Conservation (phyloP, 345 rosid species). For the Aquilaria sinensis region DNA sequence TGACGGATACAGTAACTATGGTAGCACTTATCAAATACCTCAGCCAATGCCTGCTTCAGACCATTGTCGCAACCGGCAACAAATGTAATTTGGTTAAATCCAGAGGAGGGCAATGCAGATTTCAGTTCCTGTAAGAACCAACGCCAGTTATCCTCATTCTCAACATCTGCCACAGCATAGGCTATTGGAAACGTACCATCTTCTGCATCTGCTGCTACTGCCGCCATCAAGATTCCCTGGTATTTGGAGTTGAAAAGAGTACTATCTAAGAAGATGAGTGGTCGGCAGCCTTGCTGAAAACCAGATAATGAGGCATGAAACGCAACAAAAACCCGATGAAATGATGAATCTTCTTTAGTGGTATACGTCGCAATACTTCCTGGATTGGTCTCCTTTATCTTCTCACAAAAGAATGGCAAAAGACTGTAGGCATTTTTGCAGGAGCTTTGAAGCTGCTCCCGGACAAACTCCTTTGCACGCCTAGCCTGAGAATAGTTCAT, state of each 20-base stretch:
- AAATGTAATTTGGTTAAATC: conserved; percentile 48
- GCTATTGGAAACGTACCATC: conserved; percentile 83
- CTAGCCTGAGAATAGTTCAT: conserved; percentile 91
- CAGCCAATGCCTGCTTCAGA: conserved; percentile 55
- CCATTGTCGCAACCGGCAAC: conserved; percentile 79
- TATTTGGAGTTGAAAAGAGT: conserved; percentile 68
- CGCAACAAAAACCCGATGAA: conserved; percentile 80
- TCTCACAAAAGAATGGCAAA: conserved; percentile 77
- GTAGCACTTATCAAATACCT: conserved; percentile 61
- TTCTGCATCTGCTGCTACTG: conserved; percentile 70
- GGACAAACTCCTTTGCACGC: conserved; percentile 89
- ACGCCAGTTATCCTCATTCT: conserved; percentile 80
- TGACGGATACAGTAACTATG: conserved; percentile 77
- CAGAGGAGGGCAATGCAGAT: conserved; percentile 41
- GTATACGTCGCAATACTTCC: conserved; percentile 69
- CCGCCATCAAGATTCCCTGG: conserved; percentile 71
- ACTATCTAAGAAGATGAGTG: conserved; percentile 80
- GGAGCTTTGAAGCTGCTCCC: conserved; percentile 96
- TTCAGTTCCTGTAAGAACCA: conserved; percentile 82
- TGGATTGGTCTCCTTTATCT: conserved; percentile 88
- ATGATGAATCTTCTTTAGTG: conserved; percentile 89
- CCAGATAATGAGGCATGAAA: conserved; percentile 81
- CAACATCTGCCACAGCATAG: conserved; percentile 75
- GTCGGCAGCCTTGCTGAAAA: conserved; percentile 82
- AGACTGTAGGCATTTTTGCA: conserved; percentile 80